Evolutionary conservation across 2,329 filamentous ascomycete genomes (phyloP).

Genomic region (Pseudopithomyces maydicus): DNA sequence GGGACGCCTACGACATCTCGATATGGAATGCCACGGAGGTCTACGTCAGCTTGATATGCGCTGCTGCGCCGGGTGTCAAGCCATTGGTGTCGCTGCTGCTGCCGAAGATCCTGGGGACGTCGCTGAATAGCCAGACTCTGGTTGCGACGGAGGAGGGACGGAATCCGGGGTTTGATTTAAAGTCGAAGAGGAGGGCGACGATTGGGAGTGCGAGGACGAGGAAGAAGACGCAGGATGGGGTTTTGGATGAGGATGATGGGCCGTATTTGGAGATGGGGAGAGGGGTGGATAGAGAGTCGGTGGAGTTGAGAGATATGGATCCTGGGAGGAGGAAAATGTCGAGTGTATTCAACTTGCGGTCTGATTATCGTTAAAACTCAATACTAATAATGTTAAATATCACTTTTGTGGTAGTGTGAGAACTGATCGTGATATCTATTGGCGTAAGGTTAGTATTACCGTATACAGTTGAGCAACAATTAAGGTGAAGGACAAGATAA

Average conservation of each 20-base stretch:
- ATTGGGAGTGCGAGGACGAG: conserved; percentile 12
- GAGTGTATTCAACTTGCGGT: too few species aligned
- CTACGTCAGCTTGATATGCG: conserved; percentile 27
- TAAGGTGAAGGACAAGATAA: too few species aligned
- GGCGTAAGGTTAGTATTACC: too few species aligned
- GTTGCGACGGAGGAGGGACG: conserved; percentile 1
- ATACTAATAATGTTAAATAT: too few species aligned
- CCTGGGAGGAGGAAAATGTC: neutral
- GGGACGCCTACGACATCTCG: conserved; percentile 27
- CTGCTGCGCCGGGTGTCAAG: conserved; percentile 26
- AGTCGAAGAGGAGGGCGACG: conserved; percentile 15
- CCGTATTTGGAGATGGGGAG: conserved; percentile 12
- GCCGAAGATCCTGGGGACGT: conserved; percentile 22
- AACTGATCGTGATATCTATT: too few species aligned
- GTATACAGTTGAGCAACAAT: too few species aligned
- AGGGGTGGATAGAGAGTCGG: conserved; percentile 5
- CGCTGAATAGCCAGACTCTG: conserved; percentile 13
- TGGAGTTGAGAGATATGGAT: neutral
- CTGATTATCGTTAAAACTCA: too few species aligned
- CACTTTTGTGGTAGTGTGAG: too few species aligned
- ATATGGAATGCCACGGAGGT: conserved; percentile 29
- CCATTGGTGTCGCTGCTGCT: conserved; percentile 20
- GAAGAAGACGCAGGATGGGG: conserved; percentile 7
- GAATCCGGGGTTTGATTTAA: conserved; percentile 12
- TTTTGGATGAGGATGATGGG: conserved; percentile 9